Evolutionary conservation across 805 yeast species (phyloP).

Genomic region (Saturnispora zaruensis): DNA sequence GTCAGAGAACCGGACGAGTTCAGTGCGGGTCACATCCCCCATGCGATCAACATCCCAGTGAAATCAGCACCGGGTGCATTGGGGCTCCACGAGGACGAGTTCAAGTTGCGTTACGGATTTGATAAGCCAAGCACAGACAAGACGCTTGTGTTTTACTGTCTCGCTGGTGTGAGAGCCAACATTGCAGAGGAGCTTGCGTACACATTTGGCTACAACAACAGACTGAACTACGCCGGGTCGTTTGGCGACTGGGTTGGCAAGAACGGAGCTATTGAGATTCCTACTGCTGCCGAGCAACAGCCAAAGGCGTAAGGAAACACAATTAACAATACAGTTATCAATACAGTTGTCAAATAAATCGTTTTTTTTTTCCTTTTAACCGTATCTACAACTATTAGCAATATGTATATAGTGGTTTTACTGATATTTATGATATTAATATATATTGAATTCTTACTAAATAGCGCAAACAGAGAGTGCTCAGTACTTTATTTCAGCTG

Average conservation of each 20-base stretch:
- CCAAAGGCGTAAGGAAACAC: neutral
- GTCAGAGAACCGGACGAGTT: conserved; percentile 86
- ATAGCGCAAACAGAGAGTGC: neutral
- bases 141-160: conserved; percentile 81
- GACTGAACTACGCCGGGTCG: conserved; percentile 84
- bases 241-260: conserved; percentile 71
- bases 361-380: neutral
- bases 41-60: conserved; percentile 79
- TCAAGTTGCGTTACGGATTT: conserved; percentile 72
- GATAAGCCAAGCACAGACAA: conserved; percentile 64
- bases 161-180: conserved; percentile 84
- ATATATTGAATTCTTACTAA: neutral
- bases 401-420: neutral
- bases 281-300: neutral
- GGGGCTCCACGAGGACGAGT: conserved; percentile 69
- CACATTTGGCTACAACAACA: conserved; percentile 75
- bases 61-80: conserved; percentile 90
- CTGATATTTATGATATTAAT: neutral
- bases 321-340: too few relatives aligned
- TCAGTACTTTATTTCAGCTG: neutral
- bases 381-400: neutral
- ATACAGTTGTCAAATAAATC: neutral
- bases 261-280: conserved; percentile 27
- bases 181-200: conserved; percentile 88
- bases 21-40: conserved; percentile 68